phyloP scores from a whole-genome alignment of 352 stramenopile genomes.

The Globisporangium nodosum region DNA sequence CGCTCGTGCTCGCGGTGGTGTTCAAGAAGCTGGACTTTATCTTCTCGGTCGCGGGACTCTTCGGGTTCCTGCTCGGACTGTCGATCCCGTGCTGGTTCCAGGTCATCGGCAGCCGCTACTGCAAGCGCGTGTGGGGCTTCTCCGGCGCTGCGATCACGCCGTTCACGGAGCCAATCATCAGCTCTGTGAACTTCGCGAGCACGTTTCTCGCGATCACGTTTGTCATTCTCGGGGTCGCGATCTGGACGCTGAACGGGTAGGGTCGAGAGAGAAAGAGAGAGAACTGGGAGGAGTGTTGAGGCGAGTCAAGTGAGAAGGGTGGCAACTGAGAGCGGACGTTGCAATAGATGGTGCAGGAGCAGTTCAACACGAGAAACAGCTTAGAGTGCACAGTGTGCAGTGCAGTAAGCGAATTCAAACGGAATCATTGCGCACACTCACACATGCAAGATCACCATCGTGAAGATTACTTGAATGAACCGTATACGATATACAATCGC shows the following conservation, averaged over 20 bases:
- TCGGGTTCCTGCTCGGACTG: slow-evolving; percentile 71
- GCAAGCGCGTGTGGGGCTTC: slow-evolving; percentile 64
- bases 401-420: too few relatives aligned
- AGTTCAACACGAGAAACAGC: too few relatives aligned
- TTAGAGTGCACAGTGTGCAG: too few relatives aligned
- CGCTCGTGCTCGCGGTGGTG: slow-evolving; percentile 65
- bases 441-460: too few relatives aligned
- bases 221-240: slow-evolving; percentile 56
- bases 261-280: background rate
- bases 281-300: too few relatives aligned
- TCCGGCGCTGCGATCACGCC: slow-evolving; percentile 61
- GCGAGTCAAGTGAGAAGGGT: too few relatives aligned
- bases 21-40: slow-evolving; percentile 89
- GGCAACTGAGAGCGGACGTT: too few relatives aligned
- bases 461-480: too few relatives aligned
- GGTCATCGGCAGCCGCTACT: slow-evolving; percentile 76
- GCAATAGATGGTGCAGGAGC: too few relatives aligned
- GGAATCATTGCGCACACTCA: too few relatives aligned
- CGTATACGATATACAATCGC: too few relatives aligned
- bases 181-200: slow-evolving; percentile 53
- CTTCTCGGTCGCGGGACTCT: slow-evolving; percentile 69
- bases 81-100: slow-evolving; percentile 85
- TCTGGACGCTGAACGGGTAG: slow-evolving; percentile 55
- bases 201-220: slow-evolving; percentile 63
- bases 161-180: slow-evolving; percentile 62